These are phyloP conservation scores for Penicillium salamii DNA, from an alignment of 495 filamentous ascomycete genomes.

Conservation along the genomic window DNA sequence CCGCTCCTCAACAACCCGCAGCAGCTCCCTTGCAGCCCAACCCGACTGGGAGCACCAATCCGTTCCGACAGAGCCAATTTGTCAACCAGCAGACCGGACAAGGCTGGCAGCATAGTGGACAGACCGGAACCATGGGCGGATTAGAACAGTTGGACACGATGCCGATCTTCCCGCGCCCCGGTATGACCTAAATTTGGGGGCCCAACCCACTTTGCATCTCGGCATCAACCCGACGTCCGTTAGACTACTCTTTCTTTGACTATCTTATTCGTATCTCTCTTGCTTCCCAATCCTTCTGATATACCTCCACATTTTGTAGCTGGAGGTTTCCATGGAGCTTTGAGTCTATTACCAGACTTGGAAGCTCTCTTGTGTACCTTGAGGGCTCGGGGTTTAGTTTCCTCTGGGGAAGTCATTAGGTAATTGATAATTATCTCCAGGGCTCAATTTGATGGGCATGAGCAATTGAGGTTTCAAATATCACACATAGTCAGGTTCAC, in stretches of 20 bases:
- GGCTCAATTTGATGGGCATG: not conserved
- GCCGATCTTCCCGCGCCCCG: constrained; percentile 82
- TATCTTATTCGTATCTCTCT: constrained; percentile 4
- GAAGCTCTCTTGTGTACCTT: not conserved
- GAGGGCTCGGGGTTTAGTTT: not conserved
- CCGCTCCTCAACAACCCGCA: constrained; percentile 36
- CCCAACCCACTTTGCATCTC: not conserved
- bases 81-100: constrained; percentile 82
- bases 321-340: not conserved
- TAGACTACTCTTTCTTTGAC: constrained; percentile 8
- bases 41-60: constrained; percentile 88
- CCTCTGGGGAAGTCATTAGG: not conserved
- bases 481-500: no score
- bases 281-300: not conserved
- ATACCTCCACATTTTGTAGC: constrained; percentile 1
- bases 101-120: constrained; percentile 72
- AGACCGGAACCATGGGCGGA: constrained; percentile 80
- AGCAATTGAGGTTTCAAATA: no score
- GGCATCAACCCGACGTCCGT: constrained; percentile 1
- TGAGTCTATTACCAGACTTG: not conserved
- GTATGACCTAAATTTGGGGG: constrained; percentile 28
- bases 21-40: constrained; percentile 58
- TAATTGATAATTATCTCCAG: not conserved
- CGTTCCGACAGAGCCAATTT: constrained; percentile 85
- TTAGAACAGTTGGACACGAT: constrained; percentile 74